Evolutionary conservation across 768 basidiomycete genomes (phyloP).

Genomic region (Tylopilus cervinicoccineus): DNA sequence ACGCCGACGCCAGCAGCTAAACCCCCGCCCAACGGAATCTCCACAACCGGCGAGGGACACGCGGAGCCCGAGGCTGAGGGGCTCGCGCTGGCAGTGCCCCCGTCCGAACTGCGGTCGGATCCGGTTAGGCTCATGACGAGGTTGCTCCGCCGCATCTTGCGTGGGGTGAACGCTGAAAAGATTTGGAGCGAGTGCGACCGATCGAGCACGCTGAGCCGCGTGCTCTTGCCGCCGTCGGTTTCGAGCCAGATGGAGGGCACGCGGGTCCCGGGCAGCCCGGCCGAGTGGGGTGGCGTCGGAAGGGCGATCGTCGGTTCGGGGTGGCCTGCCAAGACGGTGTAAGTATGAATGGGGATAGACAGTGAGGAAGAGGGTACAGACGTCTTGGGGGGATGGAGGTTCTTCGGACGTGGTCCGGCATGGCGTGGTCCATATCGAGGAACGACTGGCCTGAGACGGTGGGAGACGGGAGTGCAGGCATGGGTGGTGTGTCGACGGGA

Average conservation of each 20-base stretch:
- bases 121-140: constrained; percentile 25
- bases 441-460: constrained; percentile 25
- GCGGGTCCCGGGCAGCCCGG: constrained; percentile 12
- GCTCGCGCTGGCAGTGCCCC: neutral
- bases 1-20: too few relatives aligned
- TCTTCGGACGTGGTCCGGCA: constrained; percentile 32
- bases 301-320: constrained; percentile 13
- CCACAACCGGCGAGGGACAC: neutral
- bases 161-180: constrained; percentile 13
- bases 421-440: constrained; percentile 30
- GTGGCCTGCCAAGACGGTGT: constrained; percentile 4
- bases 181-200: constrained; percentile 20
- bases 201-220: constrained; percentile 17
- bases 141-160: constrained; percentile 18
- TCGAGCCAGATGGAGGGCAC: constrained; percentile 53
- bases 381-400: constrained; percentile 15
- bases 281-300: constrained; percentile 22
- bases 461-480: constrained; percentile 23
- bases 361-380: neutral
- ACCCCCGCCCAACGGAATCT: neutral
- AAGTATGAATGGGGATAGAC: neutral
- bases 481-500: constrained; percentile 28
- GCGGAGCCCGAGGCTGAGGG: neutral
- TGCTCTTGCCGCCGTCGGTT: constrained; percentile 30
- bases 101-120: constrained; percentile 6